Base-by-base conservation (phyloP, 129 eudicot genomes). In the Escallonia rubra region DNA sequence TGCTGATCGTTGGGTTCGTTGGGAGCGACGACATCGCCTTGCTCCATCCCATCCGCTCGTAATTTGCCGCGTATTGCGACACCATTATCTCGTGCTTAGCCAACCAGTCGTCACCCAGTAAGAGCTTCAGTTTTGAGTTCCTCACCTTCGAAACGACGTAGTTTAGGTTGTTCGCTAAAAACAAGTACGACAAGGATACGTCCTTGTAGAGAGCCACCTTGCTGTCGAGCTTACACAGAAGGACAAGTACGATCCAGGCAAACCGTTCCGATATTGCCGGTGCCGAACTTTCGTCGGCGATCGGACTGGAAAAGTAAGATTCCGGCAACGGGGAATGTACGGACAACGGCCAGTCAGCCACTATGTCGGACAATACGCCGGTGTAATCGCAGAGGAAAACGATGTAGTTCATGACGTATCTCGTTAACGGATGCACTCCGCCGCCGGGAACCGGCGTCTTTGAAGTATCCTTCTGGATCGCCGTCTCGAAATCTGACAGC, bases 381-480 rank as follows among this genome's bases (percentile, higher is more conserved):
- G 66, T 68, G 77, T 83, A 83, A 45, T 83, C 89, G 48, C 80
- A 77, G 8, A 83, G 85, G 2, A 65, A 48, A 1, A 75, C 13
- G 10, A 83, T 69, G 11, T 54, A 72, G 16, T 50, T 70, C 82
- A 80, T 91, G 70, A 91, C 98, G 75, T 88, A 88, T 68, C 96
- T 77, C 7, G 94, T 91, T 66, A 91, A 67, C 3, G 98, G 96
- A 71, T 91, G 96, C 43, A 91, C 79, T 0, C 94, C 83, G 7
- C 98, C 98, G n/a, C 95, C 98, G 2, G 91, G 96, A 11, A 91
- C 95, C 14, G 91, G 85, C 67, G 79, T 69, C 46, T 49, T 84
- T 0, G 96, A 83, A 0, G 96, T 83, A 57, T 91, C 98, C 1
- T 86, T 66, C 6, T 83, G 80, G 39, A 91, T 95, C 0, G 90